phyloP scores from a whole-genome alignment of 139 green algal species.

The Microglena sp. region DNA sequence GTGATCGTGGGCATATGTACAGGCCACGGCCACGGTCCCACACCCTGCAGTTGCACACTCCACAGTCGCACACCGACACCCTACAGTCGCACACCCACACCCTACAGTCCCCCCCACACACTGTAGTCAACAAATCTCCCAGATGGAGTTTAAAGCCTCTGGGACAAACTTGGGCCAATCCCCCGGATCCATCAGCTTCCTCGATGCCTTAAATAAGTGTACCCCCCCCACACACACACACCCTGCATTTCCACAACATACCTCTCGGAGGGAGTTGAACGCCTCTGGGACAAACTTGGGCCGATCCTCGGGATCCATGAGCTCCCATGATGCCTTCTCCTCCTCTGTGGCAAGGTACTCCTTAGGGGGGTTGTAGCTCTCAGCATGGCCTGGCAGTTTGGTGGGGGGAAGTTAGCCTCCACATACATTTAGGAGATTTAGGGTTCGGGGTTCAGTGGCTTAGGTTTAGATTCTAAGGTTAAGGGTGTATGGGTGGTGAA shows the following conservation, averaged over 20 bases:
- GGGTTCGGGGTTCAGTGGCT: too few relatives aligned
- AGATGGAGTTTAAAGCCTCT: constrained; percentile 3
- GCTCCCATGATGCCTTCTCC: constrained; percentile 56
- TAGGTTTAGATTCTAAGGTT: constrained; percentile 1
- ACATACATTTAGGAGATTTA: too few relatives aligned
- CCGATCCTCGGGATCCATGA: constrained; percentile 67
- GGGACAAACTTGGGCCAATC: constrained; percentile 39
- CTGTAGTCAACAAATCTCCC: too few relatives aligned
- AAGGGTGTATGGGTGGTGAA: not conserved
- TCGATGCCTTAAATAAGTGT: constrained; percentile 36
- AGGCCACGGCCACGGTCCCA: constrained; percentile 93
- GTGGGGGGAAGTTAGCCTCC: too few relatives aligned
- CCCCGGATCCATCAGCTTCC: constrained; percentile 58
- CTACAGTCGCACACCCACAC: too few relatives aligned
- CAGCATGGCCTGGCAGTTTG: constrained; percentile 82
- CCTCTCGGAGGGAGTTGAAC: constrained; percentile 9
- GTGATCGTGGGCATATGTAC: constrained; percentile 69
- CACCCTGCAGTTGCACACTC: too few relatives aligned
- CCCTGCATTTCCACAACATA: too few relatives aligned
- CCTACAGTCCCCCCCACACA: too few relatives aligned
- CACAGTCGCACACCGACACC: too few relatives aligned
- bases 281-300: constrained; percentile 10
- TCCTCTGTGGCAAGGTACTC: constrained; percentile 95
- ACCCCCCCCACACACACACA: too few relatives aligned
- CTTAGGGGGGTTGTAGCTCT: constrained; percentile 90